phyloP scores from a whole-genome alignment of 495 filamentous ascomycete genomes.

The Hypoxylon fuscum region DNA sequence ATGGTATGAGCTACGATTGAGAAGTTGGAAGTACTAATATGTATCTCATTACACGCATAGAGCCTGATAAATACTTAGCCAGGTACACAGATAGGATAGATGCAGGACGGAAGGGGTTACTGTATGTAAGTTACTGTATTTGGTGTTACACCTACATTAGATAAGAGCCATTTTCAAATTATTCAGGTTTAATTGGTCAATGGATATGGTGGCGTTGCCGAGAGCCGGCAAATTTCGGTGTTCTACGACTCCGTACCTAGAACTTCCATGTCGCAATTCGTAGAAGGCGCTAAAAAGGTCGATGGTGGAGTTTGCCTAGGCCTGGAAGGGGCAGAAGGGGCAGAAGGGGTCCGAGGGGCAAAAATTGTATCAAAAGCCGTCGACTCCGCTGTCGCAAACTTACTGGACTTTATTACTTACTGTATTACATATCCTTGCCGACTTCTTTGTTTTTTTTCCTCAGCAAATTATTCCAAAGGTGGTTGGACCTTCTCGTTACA shows the following conservation, averaged over 20 bases:
- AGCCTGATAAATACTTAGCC: no score
- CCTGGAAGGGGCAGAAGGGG: no score
- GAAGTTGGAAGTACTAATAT: no score
- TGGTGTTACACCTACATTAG: slow-evolving; percentile 23
- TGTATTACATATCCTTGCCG: no score
- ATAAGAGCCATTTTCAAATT: slow-evolving; percentile 35
- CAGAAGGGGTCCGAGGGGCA: slow-evolving; percentile 7
- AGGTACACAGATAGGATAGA: neutral
- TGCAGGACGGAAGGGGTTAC: neutral
- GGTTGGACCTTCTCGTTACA: neutral
- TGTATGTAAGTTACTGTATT: no score
- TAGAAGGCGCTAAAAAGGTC: slow-evolving; percentile 5
- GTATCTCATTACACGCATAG: no score
- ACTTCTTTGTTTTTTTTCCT: no score
- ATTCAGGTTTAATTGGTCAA: slow-evolving; percentile 32
- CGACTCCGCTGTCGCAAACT: slow-evolving; percentile 34
- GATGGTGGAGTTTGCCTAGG: neutral
- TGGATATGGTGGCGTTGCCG: neutral
- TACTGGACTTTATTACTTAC: slow-evolving; percentile 11
- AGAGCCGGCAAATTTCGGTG: slow-evolving; percentile 33
- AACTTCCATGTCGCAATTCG: slow-evolving; percentile 4
- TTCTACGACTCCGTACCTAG: no score
- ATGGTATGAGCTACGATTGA: no score
- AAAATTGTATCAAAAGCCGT: slow-evolving; percentile 24
- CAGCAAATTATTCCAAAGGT: neutral